Percentiles rank a stretch among this genome's conserved stretches.
phyloP scores from a whole-genome alignment of 306 rosid genomes.

The Carpinus fangiana region DNA sequence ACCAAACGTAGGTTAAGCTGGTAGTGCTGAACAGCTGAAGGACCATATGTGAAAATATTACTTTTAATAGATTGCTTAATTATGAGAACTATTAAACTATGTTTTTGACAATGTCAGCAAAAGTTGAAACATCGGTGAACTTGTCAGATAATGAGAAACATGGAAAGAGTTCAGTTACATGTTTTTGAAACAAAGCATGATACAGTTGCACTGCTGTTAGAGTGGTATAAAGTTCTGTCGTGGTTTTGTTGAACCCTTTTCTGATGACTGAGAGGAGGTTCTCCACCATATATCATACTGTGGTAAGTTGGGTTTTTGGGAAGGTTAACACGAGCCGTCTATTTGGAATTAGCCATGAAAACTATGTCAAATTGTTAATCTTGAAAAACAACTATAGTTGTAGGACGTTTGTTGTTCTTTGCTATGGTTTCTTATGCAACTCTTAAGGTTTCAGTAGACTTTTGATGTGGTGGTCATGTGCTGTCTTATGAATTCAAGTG shows the following conservation, averaged over 20 bases:
- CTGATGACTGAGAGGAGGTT: neutral
- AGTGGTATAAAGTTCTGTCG: neutral
- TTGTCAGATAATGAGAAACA: neutral
- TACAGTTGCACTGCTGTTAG: neutral
- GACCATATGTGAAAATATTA: neutral
- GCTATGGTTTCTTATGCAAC: neutral
- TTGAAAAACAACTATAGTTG: no score
- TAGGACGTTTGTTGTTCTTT: neutral
- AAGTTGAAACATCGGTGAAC: neutral
- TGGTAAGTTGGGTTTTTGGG: neutral
- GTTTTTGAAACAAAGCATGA: neutral
- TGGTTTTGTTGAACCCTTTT: neutral
- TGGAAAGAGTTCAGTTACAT: neutral
- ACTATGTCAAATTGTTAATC: neutral
- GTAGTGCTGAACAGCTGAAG: neutral
- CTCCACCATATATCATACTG: neutral
- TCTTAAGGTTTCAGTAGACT: neutral
- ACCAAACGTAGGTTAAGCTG: neutral
- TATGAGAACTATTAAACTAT: no score
- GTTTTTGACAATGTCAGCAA: no score
- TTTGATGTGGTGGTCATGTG: neutral
- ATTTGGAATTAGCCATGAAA: neutral
- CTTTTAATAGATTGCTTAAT: neutral
- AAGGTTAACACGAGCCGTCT: neutral
- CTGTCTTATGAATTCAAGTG: neutral